A percentile compares a stretch with the other conserved stretches of the same genome.
Conservation (phyloP, 2,329 filamentous ascomycete genomes). For the Falciphora oryzae region DNA sequence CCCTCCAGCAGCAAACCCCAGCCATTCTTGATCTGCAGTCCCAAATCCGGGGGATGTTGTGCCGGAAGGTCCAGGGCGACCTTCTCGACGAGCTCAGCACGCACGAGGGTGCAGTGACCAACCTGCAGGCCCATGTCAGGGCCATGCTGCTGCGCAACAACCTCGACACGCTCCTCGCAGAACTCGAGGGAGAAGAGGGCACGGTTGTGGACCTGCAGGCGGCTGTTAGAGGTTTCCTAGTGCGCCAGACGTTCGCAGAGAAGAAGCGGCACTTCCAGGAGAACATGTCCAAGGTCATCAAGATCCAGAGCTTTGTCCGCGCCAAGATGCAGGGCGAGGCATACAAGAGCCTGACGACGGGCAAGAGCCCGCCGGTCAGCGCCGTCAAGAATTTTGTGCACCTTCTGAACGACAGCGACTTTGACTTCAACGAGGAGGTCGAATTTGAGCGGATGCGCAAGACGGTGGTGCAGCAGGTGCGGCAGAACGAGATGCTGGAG, state of each 20-base stretch:
- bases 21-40: constrained; percentile 61
- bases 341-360: constrained; percentile 93
- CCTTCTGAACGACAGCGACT: constrained; percentile 93
- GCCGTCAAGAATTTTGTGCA: constrained; percentile 99
- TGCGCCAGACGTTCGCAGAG: constrained; percentile 71
- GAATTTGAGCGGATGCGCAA: constrained; percentile 94
- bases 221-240: constrained; percentile 63
- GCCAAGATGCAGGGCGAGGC: constrained; percentile 95
- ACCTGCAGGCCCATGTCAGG: constrained; percentile 69
- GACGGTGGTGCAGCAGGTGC: constrained; percentile 93
- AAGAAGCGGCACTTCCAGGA: constrained; percentile 86
- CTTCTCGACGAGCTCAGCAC: constrained; percentile 66
- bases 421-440: constrained; percentile 97
- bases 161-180: constrained; percentile 66
- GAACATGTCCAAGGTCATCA: constrained; percentile 99
- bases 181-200: constrained; percentile 81
- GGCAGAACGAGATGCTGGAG: constrained; percentile 94
- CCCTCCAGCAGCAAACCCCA: constrained; percentile 51
- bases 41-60: constrained; percentile 57
- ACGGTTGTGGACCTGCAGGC: constrained; percentile 69
- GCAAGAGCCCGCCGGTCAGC: constrained; percentile 93
- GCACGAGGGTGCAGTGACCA: constrained; percentile 59
- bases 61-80: constrained; percentile 52
- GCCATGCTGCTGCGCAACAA: constrained; percentile 73
- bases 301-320: constrained; percentile 94